Percentiles rank a stretch among this genome's conserved stretches.
These are phyloP conservation scores for Eragrostis nindensis DNA, from an alignment of 176 grass and related monocot species.

Conservation along the genomic window DNA sequence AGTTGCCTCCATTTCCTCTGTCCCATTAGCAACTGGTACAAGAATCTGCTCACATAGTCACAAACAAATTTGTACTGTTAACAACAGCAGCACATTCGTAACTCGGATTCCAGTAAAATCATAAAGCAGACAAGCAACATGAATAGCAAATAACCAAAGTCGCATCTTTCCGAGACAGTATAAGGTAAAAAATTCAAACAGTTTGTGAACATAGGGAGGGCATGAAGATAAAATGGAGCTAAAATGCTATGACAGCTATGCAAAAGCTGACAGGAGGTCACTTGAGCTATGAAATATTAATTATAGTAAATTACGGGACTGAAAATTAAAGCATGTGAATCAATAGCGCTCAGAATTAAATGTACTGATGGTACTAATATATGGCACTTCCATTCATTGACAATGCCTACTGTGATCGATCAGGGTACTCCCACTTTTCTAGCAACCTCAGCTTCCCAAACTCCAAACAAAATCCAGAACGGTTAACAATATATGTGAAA, in stretches of 20 bases:
- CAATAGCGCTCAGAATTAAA: not conserved
- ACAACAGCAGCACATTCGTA: not conserved
- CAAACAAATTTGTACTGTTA: not conserved
- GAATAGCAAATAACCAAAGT: not conserved
- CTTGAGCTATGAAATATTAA: not conserved
- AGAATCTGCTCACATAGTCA: constrained; percentile 53
- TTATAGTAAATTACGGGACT: not conserved
- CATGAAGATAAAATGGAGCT: not conserved
- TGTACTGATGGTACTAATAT: not conserved
- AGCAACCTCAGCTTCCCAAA: not conserved
- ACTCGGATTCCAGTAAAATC: not conserved
- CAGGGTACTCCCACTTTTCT: not conserved
- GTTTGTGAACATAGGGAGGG: not conserved
- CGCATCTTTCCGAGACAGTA: not conserved
- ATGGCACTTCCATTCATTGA: not conserved
- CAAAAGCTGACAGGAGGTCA: not conserved
- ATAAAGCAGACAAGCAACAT: constrained; percentile 9
- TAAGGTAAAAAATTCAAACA: not conserved
- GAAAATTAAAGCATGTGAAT: not conserved
- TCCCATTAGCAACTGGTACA: constrained; percentile 77
- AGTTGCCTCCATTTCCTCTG: constrained; percentile 80
- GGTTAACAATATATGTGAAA: not conserved
- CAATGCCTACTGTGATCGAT: not conserved
- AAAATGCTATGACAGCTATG: not conserved
- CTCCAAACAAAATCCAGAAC: not conserved